A percentile compares a stretch with the other conserved stretches of the same genome.
Conservation (phyloP, 1,284 basidiomycete genomes). For the Cutaneotrichosporon mucoides region DNA sequence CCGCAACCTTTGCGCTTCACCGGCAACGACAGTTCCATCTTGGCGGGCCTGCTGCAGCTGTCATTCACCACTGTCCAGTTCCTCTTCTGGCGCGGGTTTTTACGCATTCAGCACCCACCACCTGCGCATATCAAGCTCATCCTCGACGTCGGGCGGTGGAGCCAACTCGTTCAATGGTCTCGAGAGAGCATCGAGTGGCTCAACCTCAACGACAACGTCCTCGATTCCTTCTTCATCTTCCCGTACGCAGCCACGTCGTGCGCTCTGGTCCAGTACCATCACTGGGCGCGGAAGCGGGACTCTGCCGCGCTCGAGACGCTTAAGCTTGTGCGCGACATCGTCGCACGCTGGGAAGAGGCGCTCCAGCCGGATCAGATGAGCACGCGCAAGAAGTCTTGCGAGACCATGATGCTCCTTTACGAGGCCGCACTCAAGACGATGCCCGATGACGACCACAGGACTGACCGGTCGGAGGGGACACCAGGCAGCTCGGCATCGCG, state of each 20-base stretch:
- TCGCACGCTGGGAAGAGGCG: slow-evolving; percentile 72
- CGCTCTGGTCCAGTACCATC: slow-evolving; percentile 63
- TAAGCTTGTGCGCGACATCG: slow-evolving; percentile 72
- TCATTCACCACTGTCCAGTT: slow-evolving; percentile 75
- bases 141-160: slow-evolving; percentile 76
- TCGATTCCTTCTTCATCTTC: slow-evolving; percentile 81
- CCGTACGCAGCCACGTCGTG: slow-evolving; percentile 86
- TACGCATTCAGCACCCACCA: slow-evolving; percentile 84
- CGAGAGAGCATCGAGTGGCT: slow-evolving; percentile 85
- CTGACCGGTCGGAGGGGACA: slow-evolving; percentile 43
- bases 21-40: slow-evolving; percentile 58
- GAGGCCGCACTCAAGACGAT: slow-evolving; percentile 76
- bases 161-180: slow-evolving; percentile 64
- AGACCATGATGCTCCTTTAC: slow-evolving; percentile 88
- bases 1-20: slow-evolving; percentile 68
- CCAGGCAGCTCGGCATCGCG: slow-evolving; percentile 23
- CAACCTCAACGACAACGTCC: slow-evolving; percentile 68
- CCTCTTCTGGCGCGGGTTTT: slow-evolving; percentile 82
- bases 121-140: slow-evolving; percentile 79
- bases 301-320: slow-evolving; percentile 67
- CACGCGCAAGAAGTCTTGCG: slow-evolving; percentile 66
- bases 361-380: slow-evolving; percentile 73
- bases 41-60: slow-evolving; percentile 70
- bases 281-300: slow-evolving; percentile 76
- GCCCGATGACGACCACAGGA: slow-evolving; percentile 28